A percentile compares a stretch with the other conserved stretches of the same genome.
phyloP scores from a whole-genome alignment of 768 basidiomycete species.

The Hygrophorus russula region DNA sequence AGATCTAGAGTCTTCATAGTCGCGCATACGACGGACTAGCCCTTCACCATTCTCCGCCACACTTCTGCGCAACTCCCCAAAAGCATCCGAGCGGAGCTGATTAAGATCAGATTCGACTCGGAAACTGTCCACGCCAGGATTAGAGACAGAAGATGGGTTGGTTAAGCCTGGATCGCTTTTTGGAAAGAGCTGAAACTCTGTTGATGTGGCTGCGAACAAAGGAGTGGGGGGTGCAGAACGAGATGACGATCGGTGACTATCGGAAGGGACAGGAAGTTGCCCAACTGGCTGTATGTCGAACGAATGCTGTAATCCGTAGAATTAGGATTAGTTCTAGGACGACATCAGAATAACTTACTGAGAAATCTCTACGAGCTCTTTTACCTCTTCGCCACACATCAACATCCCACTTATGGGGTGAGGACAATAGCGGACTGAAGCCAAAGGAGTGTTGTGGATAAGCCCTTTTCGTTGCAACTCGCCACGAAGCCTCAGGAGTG shows the following conservation, averaged over 20 bases:
- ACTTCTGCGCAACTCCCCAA: slow-evolving; percentile 52
- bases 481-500: slow-evolving; percentile 26
- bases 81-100: slow-evolving; percentile 49
- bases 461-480: slow-evolving; percentile 37
- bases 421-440: slow-evolving; percentile 20
- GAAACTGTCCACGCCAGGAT: slow-evolving; percentile 2
- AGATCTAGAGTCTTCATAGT: slow-evolving; percentile 48
- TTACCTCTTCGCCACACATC: slow-evolving; percentile 47
- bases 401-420: slow-evolving; percentile 37
- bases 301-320: background rate
- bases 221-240: slow-evolving; percentile 20
- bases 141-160: slow-evolving; percentile 11
- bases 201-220: slow-evolving; percentile 34
- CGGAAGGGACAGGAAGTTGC: background rate
- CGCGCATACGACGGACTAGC: slow-evolving; percentile 61
- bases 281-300: background rate
- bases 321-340: background rate
- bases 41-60: slow-evolving; percentile 56
- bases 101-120: slow-evolving; percentile 21
- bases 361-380: slow-evolving; percentile 34
- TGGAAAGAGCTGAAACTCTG: slow-evolving; percentile 37
- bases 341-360: slow-evolving; percentile 25
- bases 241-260: slow-evolving; percentile 12
- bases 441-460: slow-evolving; percentile 28
- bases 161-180: slow-evolving; percentile 10